Percentiles rank a stretch among this genome's conserved stretches.
These are phyloP conservation scores for Simmondsia chinensis DNA, from an alignment of 148 eudicot genomes.

Conservation along the genomic window DNA sequence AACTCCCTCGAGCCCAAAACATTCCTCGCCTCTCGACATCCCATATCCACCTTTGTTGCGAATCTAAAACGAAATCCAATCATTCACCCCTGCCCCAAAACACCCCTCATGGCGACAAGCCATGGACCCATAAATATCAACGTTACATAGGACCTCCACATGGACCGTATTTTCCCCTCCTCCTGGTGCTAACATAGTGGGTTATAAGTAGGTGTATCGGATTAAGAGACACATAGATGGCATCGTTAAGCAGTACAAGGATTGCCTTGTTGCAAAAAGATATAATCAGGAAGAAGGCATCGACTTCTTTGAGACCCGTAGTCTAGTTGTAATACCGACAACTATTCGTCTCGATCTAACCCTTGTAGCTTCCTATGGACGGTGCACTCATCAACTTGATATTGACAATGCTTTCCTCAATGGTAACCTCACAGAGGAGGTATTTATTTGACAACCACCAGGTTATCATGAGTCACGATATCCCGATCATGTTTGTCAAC, in stretches of 20 bases:
- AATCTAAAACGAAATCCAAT: not conserved
- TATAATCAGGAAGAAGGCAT: too few relatives aligned
- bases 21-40: not conserved
- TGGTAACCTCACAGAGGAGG: not conserved
- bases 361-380: not conserved
- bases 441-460: constrained; percentile 1
- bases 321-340: not conserved
- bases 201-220: not conserved
- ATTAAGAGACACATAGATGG: not conserved
- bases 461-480: not conserved
- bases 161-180: not conserved
- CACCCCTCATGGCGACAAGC: not conserved
- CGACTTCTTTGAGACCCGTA: not conserved
- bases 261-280: too few relatives aligned
- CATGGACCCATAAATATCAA: not conserved
- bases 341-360: not conserved
- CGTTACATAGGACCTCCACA: not conserved
- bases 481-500: not conserved
- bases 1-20: not conserved
- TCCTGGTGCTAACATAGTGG: not conserved
- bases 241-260: not conserved
- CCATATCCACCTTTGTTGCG: not conserved
- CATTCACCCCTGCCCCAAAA: not conserved
- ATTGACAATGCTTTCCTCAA: not conserved
- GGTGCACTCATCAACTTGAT: not conserved